These are phyloP conservation scores for Stromatinia cepivora DNA, from an alignment of 2,329 filamentous ascomycete genomes.

Conservation along the genomic window DNA sequence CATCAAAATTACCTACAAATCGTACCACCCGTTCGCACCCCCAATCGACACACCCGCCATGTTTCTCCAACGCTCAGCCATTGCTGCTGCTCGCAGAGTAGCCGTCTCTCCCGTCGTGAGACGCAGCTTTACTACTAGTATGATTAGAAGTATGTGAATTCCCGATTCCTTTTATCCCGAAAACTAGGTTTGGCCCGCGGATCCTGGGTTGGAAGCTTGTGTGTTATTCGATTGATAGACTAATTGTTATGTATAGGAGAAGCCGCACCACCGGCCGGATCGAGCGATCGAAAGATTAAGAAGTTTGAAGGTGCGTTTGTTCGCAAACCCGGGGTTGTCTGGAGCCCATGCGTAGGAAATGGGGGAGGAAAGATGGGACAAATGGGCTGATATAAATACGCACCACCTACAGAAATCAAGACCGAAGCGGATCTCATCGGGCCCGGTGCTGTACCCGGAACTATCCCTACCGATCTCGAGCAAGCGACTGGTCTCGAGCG, in stretches of 20 bases:
- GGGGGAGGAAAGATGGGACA: neutral
- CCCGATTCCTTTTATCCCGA: conserved; percentile 30
- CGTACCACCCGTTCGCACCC: conserved; percentile 24
- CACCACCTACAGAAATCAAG: conserved; percentile 72
- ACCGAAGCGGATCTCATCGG: conserved; percentile 77
- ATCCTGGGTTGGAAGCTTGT: conserved; percentile 15
- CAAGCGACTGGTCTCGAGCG: conserved; percentile 97
- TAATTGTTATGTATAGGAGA: conserved; percentile 32
- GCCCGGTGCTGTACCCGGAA: conserved; percentile 78
- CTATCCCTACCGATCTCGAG: conserved; percentile 89
- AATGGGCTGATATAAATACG: conserved; percentile 26
- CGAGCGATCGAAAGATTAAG: conserved; percentile 38
- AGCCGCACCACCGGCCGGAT: conserved; percentile 30
- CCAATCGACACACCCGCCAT: conserved; percentile 45
- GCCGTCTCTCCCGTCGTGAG: conserved; percentile 54
- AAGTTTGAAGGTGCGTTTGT: conserved; percentile 39
- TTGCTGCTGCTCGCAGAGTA: conserved; percentile 61
- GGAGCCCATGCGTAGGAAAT: neutral
- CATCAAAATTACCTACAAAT: conserved; percentile 19
- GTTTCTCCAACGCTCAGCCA: conserved; percentile 65
- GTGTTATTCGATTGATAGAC: neutral
- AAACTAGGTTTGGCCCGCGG: conserved; percentile 27
- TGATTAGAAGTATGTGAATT: conserved; percentile 57
- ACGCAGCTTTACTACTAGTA: conserved; percentile 61
- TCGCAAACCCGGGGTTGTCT: neutral